These are phyloP conservation scores for Suhomyces sp. DNA, from an alignment of 805 yeast species.

Conservation along the genomic window DNA sequence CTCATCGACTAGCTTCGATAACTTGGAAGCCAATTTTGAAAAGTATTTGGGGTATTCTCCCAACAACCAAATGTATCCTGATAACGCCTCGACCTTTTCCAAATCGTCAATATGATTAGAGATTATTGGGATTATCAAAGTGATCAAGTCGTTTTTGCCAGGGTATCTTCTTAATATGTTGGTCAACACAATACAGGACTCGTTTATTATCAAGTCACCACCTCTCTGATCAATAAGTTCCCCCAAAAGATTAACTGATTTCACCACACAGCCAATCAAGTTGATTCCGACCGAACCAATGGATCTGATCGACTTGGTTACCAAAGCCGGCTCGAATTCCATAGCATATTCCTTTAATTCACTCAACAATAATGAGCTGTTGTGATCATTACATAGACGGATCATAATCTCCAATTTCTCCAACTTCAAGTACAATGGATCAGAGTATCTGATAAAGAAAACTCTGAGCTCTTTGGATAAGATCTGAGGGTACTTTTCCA, in stretches of 20 bases:
- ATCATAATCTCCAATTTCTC: slow-evolving; percentile 76
- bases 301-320: slow-evolving; percentile 60
- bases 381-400: slow-evolving; percentile 60
- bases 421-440: slow-evolving; percentile 73
- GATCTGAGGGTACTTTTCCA: slow-evolving; percentile 83
- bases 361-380: slow-evolving; percentile 56
- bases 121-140: slow-evolving; percentile 55
- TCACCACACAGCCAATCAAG: slow-evolving; percentile 49
- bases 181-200: slow-evolving; percentile 59
- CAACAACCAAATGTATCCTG: slow-evolving; percentile 65
- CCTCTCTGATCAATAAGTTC: slow-evolving; percentile 59
- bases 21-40: slow-evolving; percentile 47
- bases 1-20: slow-evolving; percentile 45
- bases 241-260: slow-evolving; percentile 58
- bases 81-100: slow-evolving; percentile 49
- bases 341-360: slow-evolving; percentile 78
- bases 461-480: slow-evolving; percentile 79
- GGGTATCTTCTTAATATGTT: slow-evolving; percentile 68
- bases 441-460: slow-evolving; percentile 83
- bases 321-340: slow-evolving; percentile 83
- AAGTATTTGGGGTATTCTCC: slow-evolving; percentile 70
- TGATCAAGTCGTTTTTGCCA: slow-evolving; percentile 44
- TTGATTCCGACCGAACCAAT: slow-evolving; percentile 73
- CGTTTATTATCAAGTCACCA: slow-evolving; percentile 59
- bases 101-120: slow-evolving; percentile 46